Percentiles rank a stretch among this genome's conserved stretches.
phyloP scores from a whole-genome alignment of 1,284 basidiomycete species.

The Meripilus lineatus region DNA sequence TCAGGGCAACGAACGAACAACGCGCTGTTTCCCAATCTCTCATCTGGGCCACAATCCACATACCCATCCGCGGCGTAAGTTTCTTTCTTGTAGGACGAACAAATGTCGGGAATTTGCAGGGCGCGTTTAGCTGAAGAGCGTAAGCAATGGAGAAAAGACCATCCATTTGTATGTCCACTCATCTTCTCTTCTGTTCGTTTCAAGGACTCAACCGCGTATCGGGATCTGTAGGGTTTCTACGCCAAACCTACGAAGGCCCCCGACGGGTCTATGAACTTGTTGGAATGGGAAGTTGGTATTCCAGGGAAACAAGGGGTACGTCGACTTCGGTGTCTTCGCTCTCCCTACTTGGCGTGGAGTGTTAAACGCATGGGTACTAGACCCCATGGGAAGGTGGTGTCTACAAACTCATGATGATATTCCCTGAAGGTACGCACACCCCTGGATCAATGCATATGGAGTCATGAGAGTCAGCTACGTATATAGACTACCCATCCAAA shows the following conservation, averaged over 20 bases:
- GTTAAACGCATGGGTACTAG: constrained; percentile 41
- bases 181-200: constrained; percentile 6
- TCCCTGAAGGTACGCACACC: constrained; percentile 78
- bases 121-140: constrained; percentile 91
- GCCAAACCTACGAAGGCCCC: constrained; percentile 86
- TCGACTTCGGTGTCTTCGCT: constrained; percentile 16
- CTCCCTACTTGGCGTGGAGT: constrained; percentile 16
- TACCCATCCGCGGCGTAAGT: too few species aligned
- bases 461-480: constrained; percentile 12
- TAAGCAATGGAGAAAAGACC: constrained; percentile 99
- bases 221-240: constrained; percentile 84
- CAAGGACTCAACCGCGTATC: constrained; percentile 9
- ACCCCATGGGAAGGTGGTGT: constrained; percentile 96
- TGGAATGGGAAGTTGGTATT: constrained; percentile 98
- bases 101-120: constrained; percentile 80
- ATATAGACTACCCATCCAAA: constrained; percentile 87
- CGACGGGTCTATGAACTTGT: constrained; percentile 93
- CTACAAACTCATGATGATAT: constrained; percentile 91
- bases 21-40: too few species aligned
- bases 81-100: too few species aligned
- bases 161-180: constrained; percentile 81
- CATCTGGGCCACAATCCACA: too few species aligned
- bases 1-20: too few species aligned
- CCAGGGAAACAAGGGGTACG: constrained; percentile 81
- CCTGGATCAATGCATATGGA: constrained; percentile 11